Evolutionary conservation across 371 early-diverging fungal genomes (phyloP), one percentile per base, ranked within the genome.

Genomic region (Capniomyces stellatus): DNA sequence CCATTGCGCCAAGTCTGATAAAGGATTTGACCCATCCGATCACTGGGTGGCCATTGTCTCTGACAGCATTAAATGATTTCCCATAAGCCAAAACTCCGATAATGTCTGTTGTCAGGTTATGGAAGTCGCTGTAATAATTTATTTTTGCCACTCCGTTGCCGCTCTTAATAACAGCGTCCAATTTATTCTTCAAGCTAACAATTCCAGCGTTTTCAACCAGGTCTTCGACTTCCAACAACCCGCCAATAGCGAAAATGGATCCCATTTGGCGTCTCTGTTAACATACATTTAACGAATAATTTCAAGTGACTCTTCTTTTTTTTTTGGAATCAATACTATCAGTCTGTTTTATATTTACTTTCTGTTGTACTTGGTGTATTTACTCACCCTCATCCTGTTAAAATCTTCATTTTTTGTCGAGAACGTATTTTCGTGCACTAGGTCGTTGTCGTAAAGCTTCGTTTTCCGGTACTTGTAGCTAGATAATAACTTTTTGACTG

Each of bases 21-120:
- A 8, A 19, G 8, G 8, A 10, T 12, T 48, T 48, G 30, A 48
- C 48, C 48, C 48, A 48, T 4, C 27, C 25, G 19, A 19, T 24
- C 10, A 48, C 19, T 19, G 4, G 19, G 19, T 48, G 48, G 10
- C 48, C 48, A 3, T 48, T 19, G 48, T 48, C 30, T 48, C 31
- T 6, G 4, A 49, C 2, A 3, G 57, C 42, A 2, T 46, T 46
- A 31, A 69, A 69, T 21, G 48, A 44, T 8, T 31, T n/a, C 18
- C 70, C 70, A 50, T 57, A 69, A 2, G 64, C 62, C 19, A 69
- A 54, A 12, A 21, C 40, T 12, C 70, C 63, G 22, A 69, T 63
- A 30, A 65, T 40, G 23, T 69, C 65, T 18, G 62, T 52, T 1
- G 62, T 51, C 3, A 64, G 30, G 1, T 29, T 40, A 22, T 60